Base-by-base conservation (phyloP, 225 moss, liverwort and hornwort species). In the Takakia lepidozioides region DNA sequence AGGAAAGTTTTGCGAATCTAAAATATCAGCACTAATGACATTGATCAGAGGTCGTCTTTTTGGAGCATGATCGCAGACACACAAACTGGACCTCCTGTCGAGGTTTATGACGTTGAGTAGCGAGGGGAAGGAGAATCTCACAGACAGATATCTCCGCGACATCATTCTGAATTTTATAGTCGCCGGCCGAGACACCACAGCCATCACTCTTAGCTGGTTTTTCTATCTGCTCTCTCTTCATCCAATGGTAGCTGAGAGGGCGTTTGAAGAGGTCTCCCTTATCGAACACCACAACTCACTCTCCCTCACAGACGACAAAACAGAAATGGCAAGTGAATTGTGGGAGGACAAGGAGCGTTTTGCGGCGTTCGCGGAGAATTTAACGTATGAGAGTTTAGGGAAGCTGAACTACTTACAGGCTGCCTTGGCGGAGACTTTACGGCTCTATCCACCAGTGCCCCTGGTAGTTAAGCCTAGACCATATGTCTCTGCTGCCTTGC, bases 371-470 rank as follows among this genome's bases (percentile, higher is more conserved):
- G 61, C 62, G 19, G 28, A 58, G 16, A 10, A 65, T 10, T 36
- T 78, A 54, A 82, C 78, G 0, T 86, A 60, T 14, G 66, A 74
- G 32, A 64, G 58, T 4, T 28, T 93, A 24, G 78, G 73, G 21
- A 72, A 75, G 16, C 53, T 92, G 55, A 52, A 61, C 4, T 92
- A 92, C 29, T 38, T 92, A 52, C 82, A 82, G 1, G 92, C 87
- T 0, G 42, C 82, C 2, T 57, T 87, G 19, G 55, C 80, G 0
- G 82, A 92, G 59, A 76, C 87, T 3, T 23, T 88, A 38, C 67
- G 92, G 17, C 52, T 92, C 22, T 77, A 74, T 19, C 82, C 85
- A 10, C 67, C 80, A 13, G 76, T 87, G n/a, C 66, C 85, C 1
- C 0, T 67, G 27, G 72, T 73, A 43, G 40, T 10, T 3, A 23